These are phyloP conservation scores for Comarum palustre DNA, from an alignment of 306 rosid species.

Conservation along the genomic window DNA sequence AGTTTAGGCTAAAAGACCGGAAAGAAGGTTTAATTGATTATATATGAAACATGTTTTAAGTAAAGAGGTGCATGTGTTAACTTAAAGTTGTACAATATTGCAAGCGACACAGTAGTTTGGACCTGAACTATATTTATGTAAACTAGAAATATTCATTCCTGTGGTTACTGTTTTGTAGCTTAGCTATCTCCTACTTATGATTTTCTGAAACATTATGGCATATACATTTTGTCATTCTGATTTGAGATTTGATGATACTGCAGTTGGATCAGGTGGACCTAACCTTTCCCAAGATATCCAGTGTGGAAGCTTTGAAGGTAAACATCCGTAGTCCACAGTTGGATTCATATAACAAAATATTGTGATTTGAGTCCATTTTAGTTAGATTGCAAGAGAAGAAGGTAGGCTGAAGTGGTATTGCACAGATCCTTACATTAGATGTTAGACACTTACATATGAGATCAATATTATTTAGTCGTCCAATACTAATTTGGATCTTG, in stretches of 20 bases:
- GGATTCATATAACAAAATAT: not conserved
- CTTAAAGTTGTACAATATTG: not conserved
- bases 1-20: not conserved
- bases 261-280: conserved; percentile 62
- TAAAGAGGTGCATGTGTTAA: not conserved
- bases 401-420: not conserved
- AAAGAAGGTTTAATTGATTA: not conserved
- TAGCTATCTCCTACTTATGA: conserved; percentile 8
- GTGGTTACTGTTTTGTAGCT: conserved; percentile 10
- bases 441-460: not conserved
- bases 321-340: no score
- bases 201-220: conserved; percentile 17
- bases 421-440: not conserved
- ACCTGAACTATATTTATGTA: not conserved
- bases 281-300: conserved; percentile 48
- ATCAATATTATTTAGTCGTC: not conserved
- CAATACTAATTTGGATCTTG: not conserved
- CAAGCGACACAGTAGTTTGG: not conserved
- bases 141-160: conserved; percentile 15
- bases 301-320: conserved; percentile 57
- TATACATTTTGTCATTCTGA: not conserved
- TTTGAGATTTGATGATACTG: conserved; percentile 24
- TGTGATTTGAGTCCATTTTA: not conserved
- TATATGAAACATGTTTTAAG: not conserved
- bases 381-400: conserved; percentile 1